A percentile compares a stretch with the other conserved stretches of the same genome.
Conservation (phyloP, 2,329 filamentous ascomycete genomes). For the Fusarium tricinctum region DNA sequence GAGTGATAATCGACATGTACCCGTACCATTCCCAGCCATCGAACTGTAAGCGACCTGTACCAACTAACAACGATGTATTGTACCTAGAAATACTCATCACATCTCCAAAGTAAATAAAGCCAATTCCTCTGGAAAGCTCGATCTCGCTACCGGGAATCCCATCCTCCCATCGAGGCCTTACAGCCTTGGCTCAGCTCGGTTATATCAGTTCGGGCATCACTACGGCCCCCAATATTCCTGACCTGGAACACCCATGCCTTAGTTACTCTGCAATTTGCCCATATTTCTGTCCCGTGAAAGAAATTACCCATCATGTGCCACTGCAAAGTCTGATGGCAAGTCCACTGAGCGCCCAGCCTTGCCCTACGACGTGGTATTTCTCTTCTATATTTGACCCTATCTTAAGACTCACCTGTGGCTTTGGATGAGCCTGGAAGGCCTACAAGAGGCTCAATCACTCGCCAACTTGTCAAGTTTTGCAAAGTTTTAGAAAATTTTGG, state of each 20-base stretch:
- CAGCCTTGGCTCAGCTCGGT: slow-evolving; percentile 14
- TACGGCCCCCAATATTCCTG: slow-evolving; percentile 4
- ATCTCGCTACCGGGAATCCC: slow-evolving; percentile 20
- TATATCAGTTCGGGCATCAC: slow-evolving; percentile 31
- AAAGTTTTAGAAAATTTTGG: neutral
- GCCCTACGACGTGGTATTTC: slow-evolving; percentile 24
- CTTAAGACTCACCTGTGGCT: slow-evolving; percentile 6
- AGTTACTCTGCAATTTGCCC: neutral
- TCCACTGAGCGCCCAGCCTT: slow-evolving; percentile 2
- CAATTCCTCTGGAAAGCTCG: slow-evolving; percentile 3
- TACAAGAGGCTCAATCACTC: no score
- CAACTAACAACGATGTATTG: neutral
- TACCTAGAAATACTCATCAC: slow-evolving; percentile 2
- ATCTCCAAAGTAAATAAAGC: neutral
- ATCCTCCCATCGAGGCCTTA: slow-evolving; percentile 32
- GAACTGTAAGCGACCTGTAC: slow-evolving; percentile 1
- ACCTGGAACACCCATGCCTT: slow-evolving; percentile 2
- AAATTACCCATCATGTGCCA: slow-evolving; percentile 31
- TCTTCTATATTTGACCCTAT: slow-evolving; percentile 1
- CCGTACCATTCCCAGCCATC: neutral
- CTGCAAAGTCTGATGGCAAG: slow-evolving; percentile 27
- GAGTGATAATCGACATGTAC: slow-evolving; percentile 2
- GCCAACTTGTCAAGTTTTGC: no score
- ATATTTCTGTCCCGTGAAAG: slow-evolving; percentile 6
- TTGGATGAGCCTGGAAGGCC: neutral